Conservation (phyloP, 768 basidiomycete genomes). For the Leccinum pellstonianum region DNA sequence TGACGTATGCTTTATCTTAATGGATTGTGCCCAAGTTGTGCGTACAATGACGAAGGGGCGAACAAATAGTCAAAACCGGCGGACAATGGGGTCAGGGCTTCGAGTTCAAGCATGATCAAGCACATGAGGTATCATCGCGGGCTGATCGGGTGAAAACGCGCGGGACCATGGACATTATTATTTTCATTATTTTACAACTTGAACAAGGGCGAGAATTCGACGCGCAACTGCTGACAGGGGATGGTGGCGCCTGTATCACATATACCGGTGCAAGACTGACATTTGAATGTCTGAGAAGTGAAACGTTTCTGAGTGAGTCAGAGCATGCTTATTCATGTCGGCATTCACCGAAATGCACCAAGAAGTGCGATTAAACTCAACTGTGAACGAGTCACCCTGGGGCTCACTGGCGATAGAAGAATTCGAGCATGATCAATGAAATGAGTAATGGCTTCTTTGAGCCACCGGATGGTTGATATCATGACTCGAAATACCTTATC, state of each 20-base stretch:
- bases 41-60: constrained; percentile 1
- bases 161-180: constrained; percentile 1
- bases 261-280: neutral
- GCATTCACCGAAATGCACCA: constrained; percentile 2
- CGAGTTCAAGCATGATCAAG: constrained; percentile 2
- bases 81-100: constrained; percentile 17
- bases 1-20: neutral
- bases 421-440: constrained; percentile 7
- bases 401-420: neutral
- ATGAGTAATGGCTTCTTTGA: constrained; percentile 9
- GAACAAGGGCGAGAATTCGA: neutral
- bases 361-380: constrained; percentile 13
- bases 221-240: neutral
- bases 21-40: neutral
- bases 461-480: constrained; percentile 7
- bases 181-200: neutral
- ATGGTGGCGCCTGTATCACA: neutral
- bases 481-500: constrained; percentile 23
- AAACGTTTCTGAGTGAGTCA: constrained; percentile 3
- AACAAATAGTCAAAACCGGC: constrained; percentile 16
- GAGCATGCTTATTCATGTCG: neutral
- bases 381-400: constrained; percentile 10
- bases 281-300: neutral
- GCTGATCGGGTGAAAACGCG: neutral
- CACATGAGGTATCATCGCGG: constrained; percentile 15